phyloP scores from a whole-genome alignment of 257 asterid species.

The Jacaranda copaia region DNA sequence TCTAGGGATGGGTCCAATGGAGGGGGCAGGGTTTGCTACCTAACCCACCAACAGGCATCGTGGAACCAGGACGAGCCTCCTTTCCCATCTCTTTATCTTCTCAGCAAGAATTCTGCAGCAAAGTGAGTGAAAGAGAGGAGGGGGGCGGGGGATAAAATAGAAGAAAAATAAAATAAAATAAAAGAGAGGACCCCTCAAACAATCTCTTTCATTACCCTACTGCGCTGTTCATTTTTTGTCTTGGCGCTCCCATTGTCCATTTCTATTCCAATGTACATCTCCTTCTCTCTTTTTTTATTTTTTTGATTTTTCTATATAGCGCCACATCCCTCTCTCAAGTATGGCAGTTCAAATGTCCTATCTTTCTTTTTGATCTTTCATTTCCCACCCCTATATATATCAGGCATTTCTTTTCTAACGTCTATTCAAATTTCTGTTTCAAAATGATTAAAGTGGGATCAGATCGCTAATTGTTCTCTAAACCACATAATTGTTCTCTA shows the following conservation, averaged over 20 bases:
- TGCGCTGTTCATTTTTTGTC: constrained; percentile 49
- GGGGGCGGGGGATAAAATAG: background rate
- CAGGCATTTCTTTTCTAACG: constrained; percentile 23
- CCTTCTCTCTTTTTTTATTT: background rate
- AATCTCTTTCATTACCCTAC: constrained; percentile 52
- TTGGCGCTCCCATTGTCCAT: constrained; percentile 40
- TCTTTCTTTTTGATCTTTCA: background rate
- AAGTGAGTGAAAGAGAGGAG: background rate
- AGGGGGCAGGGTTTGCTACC: constrained; percentile 73
- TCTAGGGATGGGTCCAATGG: constrained; percentile 56
- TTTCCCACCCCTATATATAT: background rate
- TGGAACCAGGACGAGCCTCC: constrained; percentile 49
- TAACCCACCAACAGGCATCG: constrained; percentile 78
- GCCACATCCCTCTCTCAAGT: constrained; percentile 25
- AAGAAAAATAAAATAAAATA: background rate
- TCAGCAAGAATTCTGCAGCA: constrained; percentile 28
- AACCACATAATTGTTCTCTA: background rate
- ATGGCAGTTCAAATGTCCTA: background rate
- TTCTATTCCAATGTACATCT: constrained; percentile 5
- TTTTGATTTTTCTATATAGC: background rate
- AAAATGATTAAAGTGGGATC: constrained; percentile 24
- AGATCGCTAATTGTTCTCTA: background rate
- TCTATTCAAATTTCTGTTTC: constrained; percentile 14
- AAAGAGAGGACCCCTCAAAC: background rate
- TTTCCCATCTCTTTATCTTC: constrained; percentile 33